Base-by-base conservation (phyloP, 371 early-diverging fungal genomes). In the Coemansia sp. region DNA sequence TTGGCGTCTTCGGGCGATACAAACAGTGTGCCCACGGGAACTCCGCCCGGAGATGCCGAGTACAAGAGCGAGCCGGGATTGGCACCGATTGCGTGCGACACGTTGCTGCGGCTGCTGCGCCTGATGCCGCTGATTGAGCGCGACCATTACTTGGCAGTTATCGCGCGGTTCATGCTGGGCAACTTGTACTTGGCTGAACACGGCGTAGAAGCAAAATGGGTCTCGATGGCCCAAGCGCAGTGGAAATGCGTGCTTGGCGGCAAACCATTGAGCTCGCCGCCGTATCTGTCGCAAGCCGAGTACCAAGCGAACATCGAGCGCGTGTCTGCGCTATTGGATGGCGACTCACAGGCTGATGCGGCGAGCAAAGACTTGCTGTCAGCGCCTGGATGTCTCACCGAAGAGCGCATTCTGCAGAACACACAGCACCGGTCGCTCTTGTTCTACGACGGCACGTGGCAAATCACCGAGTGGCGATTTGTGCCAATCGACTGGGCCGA, bases 161-260 rank as follows among this genome's bases (percentile, higher is more conserved):
- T 57, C 7, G 70, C 63, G n/a, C 73, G 74, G 33, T 73, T 73
- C 65, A 47, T 63, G 42, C 42, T 73, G 56, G 78, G 69, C 37
- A 58, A 21, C 9, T 69, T 78, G 44, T 72, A 72, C 30, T 56
- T 77, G 55, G 59, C 71, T 1, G 47, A 14, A 20, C 55, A 67
- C 20, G 7, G n/a, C 3, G 18, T 18, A 23, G 60, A 62, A 21
- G 33, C 11, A 9, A 21, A 58, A 47, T 68, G 78, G 65, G 37
- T 51, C 0, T 47, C 7, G n/a, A 37, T 57, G 59, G 78, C 78
- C 1, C 62, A 57, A n/a, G 56, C 56, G 28, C 78, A 77, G 26
- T 77, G 78, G 78, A 68, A 68, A 44, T 72, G 72, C 40, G 65
- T 72, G 16, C 59, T 77, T 37, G 55, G 59, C 20, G 72, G 78